These are phyloP conservation scores for Nyssa sinensis DNA, from an alignment of 148 eudicot genomes.

Conservation along the genomic window DNA sequence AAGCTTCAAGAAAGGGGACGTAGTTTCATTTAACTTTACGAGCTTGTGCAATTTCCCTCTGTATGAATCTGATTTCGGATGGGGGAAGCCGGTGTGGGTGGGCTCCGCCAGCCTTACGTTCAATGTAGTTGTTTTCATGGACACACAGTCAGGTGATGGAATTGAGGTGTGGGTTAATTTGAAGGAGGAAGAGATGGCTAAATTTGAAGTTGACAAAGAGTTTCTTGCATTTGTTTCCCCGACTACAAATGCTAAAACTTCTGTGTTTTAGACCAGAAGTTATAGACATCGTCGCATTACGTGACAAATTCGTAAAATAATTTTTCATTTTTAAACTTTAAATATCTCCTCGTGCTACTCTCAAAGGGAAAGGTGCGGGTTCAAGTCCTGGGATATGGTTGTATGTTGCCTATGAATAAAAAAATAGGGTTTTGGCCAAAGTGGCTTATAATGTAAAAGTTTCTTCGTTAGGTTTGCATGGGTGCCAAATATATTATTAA, in stretches of 20 bases:
- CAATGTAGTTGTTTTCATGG: slow-evolving; percentile 3
- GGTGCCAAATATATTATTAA: no score
- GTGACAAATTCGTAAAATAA: no score
- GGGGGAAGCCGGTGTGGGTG: slow-evolving; percentile 33
- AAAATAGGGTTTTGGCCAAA: neutral
- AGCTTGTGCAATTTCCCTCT: slow-evolving; percentile 1
- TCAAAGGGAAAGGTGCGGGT: no score
- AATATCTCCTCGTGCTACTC: no score
- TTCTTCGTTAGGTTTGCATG: no score
- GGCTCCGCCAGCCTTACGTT: neutral
- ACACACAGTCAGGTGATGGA: neutral
- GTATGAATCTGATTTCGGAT: slow-evolving; percentile 35
- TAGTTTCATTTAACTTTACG: slow-evolving; percentile 13
- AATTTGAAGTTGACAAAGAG: neutral
- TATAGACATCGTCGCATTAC: no score
- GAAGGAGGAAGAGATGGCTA: slow-evolving; percentile 2
- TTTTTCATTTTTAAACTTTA: no score
- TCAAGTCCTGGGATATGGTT: no score
- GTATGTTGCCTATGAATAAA: no score
- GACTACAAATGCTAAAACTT: neutral
- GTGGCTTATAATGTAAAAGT: no score
- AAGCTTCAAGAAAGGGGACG: neutral
- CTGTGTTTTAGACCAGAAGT: neutral
- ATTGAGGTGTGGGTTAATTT: slow-evolving; percentile 1
- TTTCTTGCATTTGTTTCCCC: neutral